Percentiles rank a stretch among this genome's conserved stretches.
phyloP scores from a whole-genome alignment of 1,284 basidiomycete genomes.

The Coniferiporia weirii region DNA sequence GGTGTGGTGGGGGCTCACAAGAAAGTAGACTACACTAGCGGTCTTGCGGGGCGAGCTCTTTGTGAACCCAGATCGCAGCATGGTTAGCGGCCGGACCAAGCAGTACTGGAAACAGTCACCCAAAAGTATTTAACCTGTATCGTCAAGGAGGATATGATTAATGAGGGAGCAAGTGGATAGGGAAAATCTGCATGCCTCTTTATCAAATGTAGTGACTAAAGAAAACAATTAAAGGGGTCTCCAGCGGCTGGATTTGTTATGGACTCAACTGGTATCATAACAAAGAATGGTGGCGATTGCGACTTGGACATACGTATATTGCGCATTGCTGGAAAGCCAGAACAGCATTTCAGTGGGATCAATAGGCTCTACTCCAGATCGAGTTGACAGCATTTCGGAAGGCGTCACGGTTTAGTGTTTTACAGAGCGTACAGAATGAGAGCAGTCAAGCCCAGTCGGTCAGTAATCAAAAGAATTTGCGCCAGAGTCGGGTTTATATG shows the following conservation, averaged over 20 bases:
- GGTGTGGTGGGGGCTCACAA: neutral
- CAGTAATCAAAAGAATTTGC: too few relatives aligned
- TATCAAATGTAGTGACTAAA: too few relatives aligned
- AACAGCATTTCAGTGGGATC: neutral
- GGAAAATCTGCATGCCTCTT: slow-evolving; percentile 3
- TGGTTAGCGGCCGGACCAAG: neutral
- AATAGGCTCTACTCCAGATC: neutral
- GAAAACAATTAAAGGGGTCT: neutral
- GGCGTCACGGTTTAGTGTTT: slow-evolving; percentile 23
- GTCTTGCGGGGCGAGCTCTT: neutral
- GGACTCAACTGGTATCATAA: slow-evolving; percentile 8
- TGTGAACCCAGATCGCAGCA: too few relatives aligned
- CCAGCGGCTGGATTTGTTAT: too few relatives aligned
- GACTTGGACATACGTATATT: neutral
- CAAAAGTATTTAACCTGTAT: too few relatives aligned
- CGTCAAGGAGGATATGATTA: neutral
- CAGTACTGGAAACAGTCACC: neutral
- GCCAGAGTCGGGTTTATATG: too few relatives aligned
- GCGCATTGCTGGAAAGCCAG: too few relatives aligned
- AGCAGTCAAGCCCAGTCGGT: too few relatives aligned
- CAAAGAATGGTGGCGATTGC: neutral
- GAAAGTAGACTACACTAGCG: neutral
- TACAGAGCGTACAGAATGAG: too few relatives aligned
- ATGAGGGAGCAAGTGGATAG: neutral
- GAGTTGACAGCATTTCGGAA: slow-evolving; percentile 30